Evolutionary conservation across 192 early-diverging fungal genomes (phyloP).

Genomic region (Blastocladiella britannica): DNA sequence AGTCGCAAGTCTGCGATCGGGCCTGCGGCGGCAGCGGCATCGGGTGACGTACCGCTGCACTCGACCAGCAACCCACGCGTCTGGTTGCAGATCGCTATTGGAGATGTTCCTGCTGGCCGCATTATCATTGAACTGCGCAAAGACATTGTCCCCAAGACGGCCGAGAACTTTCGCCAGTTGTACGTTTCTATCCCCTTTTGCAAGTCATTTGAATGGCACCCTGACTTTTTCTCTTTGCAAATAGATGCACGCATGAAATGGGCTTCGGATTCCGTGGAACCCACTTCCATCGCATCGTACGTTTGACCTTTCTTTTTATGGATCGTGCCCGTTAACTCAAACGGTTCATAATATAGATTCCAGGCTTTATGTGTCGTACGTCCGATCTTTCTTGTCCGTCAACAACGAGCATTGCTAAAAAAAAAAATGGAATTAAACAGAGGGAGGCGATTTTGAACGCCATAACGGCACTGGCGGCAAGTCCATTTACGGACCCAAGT

Average conservation of each 20-base stretch:
- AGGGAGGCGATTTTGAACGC: constrained; percentile 67
- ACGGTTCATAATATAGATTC: not conserved
- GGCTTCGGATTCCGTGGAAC: constrained; percentile 35
- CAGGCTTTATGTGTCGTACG: not conserved
- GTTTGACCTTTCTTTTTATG: not conserved
- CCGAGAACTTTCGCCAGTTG: not conserved
- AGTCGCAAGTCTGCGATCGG: no score
- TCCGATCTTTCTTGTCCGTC: not conserved
- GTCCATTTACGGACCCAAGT: constrained; percentile 70
- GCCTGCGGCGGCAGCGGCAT: no score
- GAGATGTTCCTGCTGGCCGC: constrained; percentile 12
- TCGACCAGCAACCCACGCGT: constrained; percentile 12
- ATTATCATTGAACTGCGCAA: constrained; percentile 11
- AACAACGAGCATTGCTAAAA: no score
- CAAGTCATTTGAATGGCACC: not conserved
- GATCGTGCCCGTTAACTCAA: not conserved
- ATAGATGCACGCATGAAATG: constrained; percentile 3
- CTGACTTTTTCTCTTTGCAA: not conserved
- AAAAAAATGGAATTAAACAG: constrained; percentile 68
- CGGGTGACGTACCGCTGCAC: no score
- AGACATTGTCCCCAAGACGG: not conserved
- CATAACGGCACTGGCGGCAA: constrained; percentile 63
- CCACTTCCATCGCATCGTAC: constrained; percentile 66
- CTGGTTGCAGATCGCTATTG: constrained; percentile 19
- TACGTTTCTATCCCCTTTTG: not conserved